Percentiles rank a stretch among this genome's conserved stretches.
These are phyloP conservation scores for Chamaecyparis obtusa DNA, from an alignment of 75 land plant species.

Conservation along the genomic window DNA sequence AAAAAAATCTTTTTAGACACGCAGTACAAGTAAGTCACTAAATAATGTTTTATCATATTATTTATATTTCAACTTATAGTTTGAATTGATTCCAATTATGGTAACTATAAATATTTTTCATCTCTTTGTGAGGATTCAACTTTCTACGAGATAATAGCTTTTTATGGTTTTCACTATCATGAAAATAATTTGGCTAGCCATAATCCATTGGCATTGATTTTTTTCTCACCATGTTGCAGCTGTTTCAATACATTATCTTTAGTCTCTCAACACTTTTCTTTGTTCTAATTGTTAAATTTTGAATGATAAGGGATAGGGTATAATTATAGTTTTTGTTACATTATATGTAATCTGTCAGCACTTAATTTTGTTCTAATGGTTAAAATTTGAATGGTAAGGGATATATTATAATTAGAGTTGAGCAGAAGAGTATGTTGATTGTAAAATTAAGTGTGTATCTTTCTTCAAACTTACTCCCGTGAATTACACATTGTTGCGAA, in stretches of 20 bases:
- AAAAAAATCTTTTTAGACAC: neutral
- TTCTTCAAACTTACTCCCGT: neutral
- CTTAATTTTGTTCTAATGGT: neutral
- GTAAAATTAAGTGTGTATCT: neutral
- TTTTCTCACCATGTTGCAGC: neutral
- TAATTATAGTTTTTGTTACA: neutral
- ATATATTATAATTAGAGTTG: neutral
- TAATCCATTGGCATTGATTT: neutral
- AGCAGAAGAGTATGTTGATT: neutral
- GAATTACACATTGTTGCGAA: neutral
- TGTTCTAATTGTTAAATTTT: neutral
- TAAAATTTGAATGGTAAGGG: neutral
- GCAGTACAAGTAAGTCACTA: neutral
- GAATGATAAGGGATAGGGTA: too few species aligned
- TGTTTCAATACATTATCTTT: neutral
- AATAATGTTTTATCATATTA: neutral
- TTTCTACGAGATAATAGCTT: neutral
- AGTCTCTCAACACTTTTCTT: neutral
- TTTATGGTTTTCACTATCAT: neutral
- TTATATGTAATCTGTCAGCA: neutral
- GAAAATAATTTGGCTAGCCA: neutral
- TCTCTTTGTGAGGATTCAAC: neutral
- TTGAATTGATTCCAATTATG: neutral
- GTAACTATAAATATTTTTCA: neutral
- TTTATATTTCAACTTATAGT: neutral